Percentiles rank a stretch among this genome's conserved stretches.
These are phyloP conservation scores for Boletus semigastroideus DNA, from an alignment of 1,284 basidiomycete species.

Conservation along the genomic window DNA sequence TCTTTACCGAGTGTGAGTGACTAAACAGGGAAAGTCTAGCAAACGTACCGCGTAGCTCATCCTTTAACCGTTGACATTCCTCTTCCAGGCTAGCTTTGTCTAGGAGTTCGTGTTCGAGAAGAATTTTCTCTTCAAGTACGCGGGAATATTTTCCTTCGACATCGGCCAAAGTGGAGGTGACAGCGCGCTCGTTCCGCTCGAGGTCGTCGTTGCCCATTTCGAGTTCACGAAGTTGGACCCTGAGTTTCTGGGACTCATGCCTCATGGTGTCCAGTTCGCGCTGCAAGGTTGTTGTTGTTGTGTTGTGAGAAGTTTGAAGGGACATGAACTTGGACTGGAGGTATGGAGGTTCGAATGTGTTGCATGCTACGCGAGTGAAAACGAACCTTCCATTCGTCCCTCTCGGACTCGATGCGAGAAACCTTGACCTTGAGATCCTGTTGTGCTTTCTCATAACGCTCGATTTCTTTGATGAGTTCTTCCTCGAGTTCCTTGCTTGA, in stretches of 20 bases:
- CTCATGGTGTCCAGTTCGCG: slow-evolving; percentile 84
- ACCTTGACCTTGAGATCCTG: slow-evolving; percentile 78
- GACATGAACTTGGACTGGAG: slow-evolving; percentile 84
- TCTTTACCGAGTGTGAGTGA: slow-evolving; percentile 47
- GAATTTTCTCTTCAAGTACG: slow-evolving; percentile 93
- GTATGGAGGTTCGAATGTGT: slow-evolving; percentile 7
- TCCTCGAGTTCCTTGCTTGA: slow-evolving; percentile 93
- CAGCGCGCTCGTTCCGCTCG: slow-evolving; percentile 88
- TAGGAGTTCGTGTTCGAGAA: slow-evolving; percentile 95
- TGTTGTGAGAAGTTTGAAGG: slow-evolving; percentile 88
- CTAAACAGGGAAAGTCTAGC: slow-evolving; percentile 4
- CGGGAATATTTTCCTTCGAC: slow-evolving; percentile 89
- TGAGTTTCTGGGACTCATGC: slow-evolving; percentile 77
- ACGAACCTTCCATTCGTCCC: slow-evolving; percentile 90
- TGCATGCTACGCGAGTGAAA: neutral
- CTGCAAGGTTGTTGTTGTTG: slow-evolving; percentile 82
- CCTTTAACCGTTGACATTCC: slow-evolving; percentile 88
- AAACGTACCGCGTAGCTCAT: slow-evolving; percentile 84
- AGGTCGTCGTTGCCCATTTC: slow-evolving; percentile 97
- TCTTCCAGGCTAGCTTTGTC: slow-evolving; percentile 90
- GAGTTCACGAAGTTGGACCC: slow-evolving; percentile 82
- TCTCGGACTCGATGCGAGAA: slow-evolving; percentile 72
- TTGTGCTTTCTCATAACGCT: slow-evolving; percentile 84
- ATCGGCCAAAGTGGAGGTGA: slow-evolving; percentile 88
- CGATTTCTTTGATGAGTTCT: slow-evolving; percentile 87